phyloP scores from a whole-genome alignment of 495 filamentous ascomycete species.

The Tirmania nivea region DNA sequence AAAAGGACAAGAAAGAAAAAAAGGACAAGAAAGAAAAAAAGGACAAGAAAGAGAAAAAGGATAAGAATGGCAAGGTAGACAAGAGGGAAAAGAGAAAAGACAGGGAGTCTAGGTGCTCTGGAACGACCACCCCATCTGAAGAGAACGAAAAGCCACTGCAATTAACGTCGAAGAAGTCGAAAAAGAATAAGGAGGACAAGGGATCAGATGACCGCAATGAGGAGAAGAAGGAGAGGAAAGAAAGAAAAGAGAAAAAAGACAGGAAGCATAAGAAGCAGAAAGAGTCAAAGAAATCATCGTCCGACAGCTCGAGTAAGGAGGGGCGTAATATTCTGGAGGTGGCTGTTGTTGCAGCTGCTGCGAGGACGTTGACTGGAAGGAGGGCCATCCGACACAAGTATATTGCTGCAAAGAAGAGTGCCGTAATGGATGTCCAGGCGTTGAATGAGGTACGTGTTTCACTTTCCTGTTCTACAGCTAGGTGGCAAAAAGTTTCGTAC shows the following conservation, averaged over 20 bases:
- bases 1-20: not conserved
- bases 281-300: constrained; percentile 5
- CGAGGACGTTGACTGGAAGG: constrained; percentile 8
- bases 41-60: not conserved
- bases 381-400: constrained; percentile 14
- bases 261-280: constrained; percentile 7
- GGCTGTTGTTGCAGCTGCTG: not conserved
- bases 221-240: constrained; percentile 5
- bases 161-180: not conserved
- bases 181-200: not conserved
- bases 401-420: constrained; percentile 17
- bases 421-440: constrained; percentile 18
- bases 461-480: no score
- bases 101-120: constrained; percentile 1
- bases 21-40: not conserved
- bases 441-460: constrained; percentile 18
- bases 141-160: not conserved
- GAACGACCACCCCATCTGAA: not conserved
- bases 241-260: constrained; percentile 6
- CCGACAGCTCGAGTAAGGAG: constrained; percentile 2
- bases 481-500: no score
- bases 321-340: not conserved
- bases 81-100: constrained; percentile 2
- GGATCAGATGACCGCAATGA: constrained; percentile 4
- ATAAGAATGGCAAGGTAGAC: not conserved